Evolutionary conservation across 371 early-diverging fungal genomes (phyloP).

Genomic region (Thermomucor indicae-seudaticae): DNA sequence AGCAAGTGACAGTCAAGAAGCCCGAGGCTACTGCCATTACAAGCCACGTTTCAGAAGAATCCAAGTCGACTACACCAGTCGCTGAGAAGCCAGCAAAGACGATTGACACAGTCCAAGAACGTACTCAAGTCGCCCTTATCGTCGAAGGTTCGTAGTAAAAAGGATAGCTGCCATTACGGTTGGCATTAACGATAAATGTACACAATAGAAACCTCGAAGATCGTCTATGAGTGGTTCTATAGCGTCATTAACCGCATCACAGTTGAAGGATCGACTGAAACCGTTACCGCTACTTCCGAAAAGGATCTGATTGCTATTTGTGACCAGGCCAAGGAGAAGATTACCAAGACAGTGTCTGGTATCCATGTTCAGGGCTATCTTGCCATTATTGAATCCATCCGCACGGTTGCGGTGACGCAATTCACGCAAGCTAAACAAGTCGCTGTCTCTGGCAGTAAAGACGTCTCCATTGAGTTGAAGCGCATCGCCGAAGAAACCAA

Average conservation of each 20-base stretch:
- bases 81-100: too few relatives aligned
- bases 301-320: not conserved
- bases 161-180: not conserved
- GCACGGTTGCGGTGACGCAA: not conserved
- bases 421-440: slow-evolving; percentile 1
- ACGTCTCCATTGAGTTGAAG: slow-evolving; percentile 1
- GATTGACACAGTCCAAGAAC: too few relatives aligned
- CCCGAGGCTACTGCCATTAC: too few relatives aligned
- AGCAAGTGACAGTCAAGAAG: too few relatives aligned
- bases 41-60: too few relatives aligned
- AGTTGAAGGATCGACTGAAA: not conserved
- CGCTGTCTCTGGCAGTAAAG: not conserved
- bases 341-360: not conserved
- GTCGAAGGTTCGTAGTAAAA: not conserved
- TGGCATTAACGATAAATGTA: not conserved
- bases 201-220: not conserved
- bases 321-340: slow-evolving; percentile 2
- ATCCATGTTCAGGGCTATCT: not conserved
- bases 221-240: slow-evolving; percentile 3
- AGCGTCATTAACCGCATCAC: slow-evolving; percentile 3
- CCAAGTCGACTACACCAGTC: too few relatives aligned
- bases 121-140: not conserved
- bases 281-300: not conserved
- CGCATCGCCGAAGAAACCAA: not conserved
- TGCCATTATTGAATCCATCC: slow-evolving; percentile 2